These are phyloP conservation scores for Colletotrichum nymphaeae DNA, from an alignment of 2,329 filamentous ascomycete genomes.

Conservation along the genomic window DNA sequence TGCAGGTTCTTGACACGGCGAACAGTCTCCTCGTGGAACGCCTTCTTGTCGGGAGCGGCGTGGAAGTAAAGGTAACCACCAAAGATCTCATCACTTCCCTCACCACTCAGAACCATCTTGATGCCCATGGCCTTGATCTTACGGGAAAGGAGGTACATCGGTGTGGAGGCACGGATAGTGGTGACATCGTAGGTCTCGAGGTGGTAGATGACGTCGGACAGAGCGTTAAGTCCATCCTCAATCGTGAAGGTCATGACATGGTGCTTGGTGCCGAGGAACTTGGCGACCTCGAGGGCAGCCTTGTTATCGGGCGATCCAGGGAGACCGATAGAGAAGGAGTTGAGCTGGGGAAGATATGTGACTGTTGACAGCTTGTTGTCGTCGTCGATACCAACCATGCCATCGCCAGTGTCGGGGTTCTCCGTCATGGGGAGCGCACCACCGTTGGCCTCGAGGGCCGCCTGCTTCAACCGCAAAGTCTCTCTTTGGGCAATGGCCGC, in stretches of 20 bases:
- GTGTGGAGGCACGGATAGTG: slow-evolving; percentile 96
- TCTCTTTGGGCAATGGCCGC: slow-evolving; percentile 96
- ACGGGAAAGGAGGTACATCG: slow-evolving; percentile 96
- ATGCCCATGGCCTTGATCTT: slow-evolving; percentile 99
- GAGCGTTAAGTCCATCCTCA: slow-evolving; percentile 94
- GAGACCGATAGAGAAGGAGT: slow-evolving; percentile 98
- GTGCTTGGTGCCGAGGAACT: slow-evolving; percentile 97
- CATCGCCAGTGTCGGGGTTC: slow-evolving; percentile 71
- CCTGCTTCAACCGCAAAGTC: slow-evolving; percentile 80
- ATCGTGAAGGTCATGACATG: slow-evolving; percentile 99
- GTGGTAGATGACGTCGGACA: slow-evolving; percentile 98
- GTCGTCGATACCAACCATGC: slow-evolving; percentile 94
- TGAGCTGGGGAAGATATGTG: slow-evolving; percentile 92
- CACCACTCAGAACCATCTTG: slow-evolving; percentile 98
- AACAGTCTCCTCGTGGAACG: slow-evolving; percentile 96
- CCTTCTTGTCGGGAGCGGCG: slow-evolving; percentile 87
- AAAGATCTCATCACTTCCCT: slow-evolving; percentile 98
- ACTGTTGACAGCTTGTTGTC: slow-evolving; percentile 89
- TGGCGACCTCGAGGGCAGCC: slow-evolving; percentile 91
- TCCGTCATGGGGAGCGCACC: slow-evolving; percentile 59
- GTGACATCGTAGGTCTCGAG: slow-evolving; percentile 98
- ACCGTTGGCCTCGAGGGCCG: slow-evolving; percentile 62
- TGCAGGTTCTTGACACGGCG: slow-evolving; percentile 97
- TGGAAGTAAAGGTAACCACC: slow-evolving; percentile 99
- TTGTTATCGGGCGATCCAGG: slow-evolving; percentile 92